These are phyloP conservation scores for Saccharomycopsis guyanensis DNA, from an alignment of 805 yeast species.

Conservation along the genomic window DNA sequence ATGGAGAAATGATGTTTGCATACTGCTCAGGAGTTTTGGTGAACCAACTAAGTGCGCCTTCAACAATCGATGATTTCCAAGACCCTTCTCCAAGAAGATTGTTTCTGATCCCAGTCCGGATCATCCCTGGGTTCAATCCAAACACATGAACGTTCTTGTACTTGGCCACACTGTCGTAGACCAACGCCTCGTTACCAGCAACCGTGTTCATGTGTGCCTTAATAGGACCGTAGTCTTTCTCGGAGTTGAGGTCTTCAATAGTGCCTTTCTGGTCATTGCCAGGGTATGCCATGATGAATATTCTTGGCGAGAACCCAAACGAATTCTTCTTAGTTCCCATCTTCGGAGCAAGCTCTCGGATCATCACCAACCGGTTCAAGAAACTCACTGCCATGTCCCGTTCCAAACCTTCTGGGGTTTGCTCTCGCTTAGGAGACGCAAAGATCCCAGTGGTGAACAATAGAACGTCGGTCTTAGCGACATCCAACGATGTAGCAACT, in stretches of 20 bases:
- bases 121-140: conserved; percentile 36
- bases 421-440: conserved; percentile 28
- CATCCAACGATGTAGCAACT: conserved; percentile 25
- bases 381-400: conserved; percentile 33
- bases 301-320: conserved; percentile 25
- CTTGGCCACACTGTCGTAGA: conserved; percentile 22
- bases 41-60: conserved; percentile 28
- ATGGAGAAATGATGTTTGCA: conserved; percentile 28
- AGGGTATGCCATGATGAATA: conserved; percentile 35
- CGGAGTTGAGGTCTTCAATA: conserved; percentile 31
- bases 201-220: conserved; percentile 34
- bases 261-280: conserved; percentile 30
- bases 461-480: conserved; percentile 25
- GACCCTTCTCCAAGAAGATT: conserved; percentile 29
- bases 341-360: conserved; percentile 26
- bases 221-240: conserved; percentile 25
- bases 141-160: conserved; percentile 25
- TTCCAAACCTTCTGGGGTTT: conserved; percentile 33
- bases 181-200: conserved; percentile 36
- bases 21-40: conserved; percentile 30
- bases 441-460: conserved; percentile 37
- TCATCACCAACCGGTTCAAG: conserved; percentile 30
- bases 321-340: conserved; percentile 19
- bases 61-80: conserved; percentile 25
- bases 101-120: conserved; percentile 30